Base-by-base conservation (phyloP, 139 green algal species). In the Coelastrella sp. region DNA sequence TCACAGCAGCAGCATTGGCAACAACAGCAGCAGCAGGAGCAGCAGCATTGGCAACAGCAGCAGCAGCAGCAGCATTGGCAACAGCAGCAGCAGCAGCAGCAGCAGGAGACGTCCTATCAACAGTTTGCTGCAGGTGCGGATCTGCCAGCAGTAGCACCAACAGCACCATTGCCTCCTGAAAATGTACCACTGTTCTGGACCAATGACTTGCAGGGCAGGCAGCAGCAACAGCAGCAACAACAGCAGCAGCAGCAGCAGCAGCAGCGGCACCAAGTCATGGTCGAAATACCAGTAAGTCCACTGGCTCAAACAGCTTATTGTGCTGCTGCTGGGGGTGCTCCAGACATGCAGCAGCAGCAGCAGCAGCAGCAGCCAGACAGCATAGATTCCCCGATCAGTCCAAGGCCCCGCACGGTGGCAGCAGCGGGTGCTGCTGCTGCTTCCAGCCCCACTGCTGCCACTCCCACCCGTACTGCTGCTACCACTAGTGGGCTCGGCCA, bases 51-150 rank as follows among this genome's bases (percentile, higher is more conserved):
- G 64, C 64, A 71, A 71, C 64, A 20, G 64, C 32, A 8, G 22
- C 68, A 22, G 68, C 68, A 76, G 68, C 68, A 76, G 22, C 68
- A 23, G 14, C 22, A 17, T 6, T 17, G 68, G 16, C 68, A 59
- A 23, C 74, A 80, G 23, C 74, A 80, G 74, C 74, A 80, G 74
- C 68, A 76, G 17, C 68, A 76, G 68, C 68, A 22, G 11, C 61
- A 71, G 61, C 61, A 10, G 61, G 32, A 47, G 32, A 47, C 32
- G 1, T 47, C 32, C 32, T 47, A 47, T 47, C 32, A 47, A 47
- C 32, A 47, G 32, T 47, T 17, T 76, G 68, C 68, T 76, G 6
- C 68, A 14, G 68, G 3, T 76, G 68, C 17, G 5, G 17, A 17
- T 17, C n/a, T 14, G 14, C n/a, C 68, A 76, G 4, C 68, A 76